Evolutionary conservation across 2,329 filamentous ascomycete species (phyloP).

Genomic region (Bipolaris cookei): DNA sequence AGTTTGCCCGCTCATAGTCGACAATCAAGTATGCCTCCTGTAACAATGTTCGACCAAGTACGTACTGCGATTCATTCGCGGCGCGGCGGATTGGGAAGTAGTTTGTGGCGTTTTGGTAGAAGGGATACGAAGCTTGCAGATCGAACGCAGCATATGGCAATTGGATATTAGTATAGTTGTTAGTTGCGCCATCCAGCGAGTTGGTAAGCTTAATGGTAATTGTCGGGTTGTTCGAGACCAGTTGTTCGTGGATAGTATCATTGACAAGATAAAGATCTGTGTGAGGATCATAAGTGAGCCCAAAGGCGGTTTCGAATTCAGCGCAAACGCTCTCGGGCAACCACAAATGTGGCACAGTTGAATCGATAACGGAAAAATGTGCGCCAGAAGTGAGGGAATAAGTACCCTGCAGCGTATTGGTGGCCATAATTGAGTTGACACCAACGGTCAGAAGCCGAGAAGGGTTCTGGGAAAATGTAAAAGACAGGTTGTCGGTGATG

Average conservation of each 20-base stretch:
- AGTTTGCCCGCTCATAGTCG: constrained; percentile 55
- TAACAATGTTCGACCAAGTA: constrained; percentile 70
- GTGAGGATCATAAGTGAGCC: constrained; percentile 47
- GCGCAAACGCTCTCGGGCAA: constrained; percentile 50
- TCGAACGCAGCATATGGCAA: constrained; percentile 59
- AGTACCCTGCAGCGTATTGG: constrained; percentile 44
- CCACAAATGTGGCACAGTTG: constrained; percentile 51
- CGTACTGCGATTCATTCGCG: constrained; percentile 61
- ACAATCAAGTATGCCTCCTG: constrained; percentile 66
- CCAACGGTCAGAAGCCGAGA: constrained; percentile 43
- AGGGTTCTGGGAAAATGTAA: constrained; percentile 41
- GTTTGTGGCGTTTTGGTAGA: constrained; percentile 65
- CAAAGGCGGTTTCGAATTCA: constrained; percentile 50
- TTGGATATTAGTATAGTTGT: constrained; percentile 51
- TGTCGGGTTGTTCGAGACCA: constrained; percentile 40
- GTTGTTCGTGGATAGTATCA: constrained; percentile 44
- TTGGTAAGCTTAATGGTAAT: constrained; percentile 49
- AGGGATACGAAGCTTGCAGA: constrained; percentile 57
- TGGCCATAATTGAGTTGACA: constrained; percentile 42
- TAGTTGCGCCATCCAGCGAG: constrained; percentile 37
- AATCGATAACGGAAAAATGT: constrained; percentile 50
- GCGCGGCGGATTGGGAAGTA: constrained; percentile 72
- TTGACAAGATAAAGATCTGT: constrained; percentile 51
- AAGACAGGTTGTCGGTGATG: constrained; percentile 39
- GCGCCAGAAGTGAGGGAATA: constrained; percentile 39